These are phyloP conservation scores for Pleurotus citrinopileatus DNA, from an alignment of 768 basidiomycete species.

Conservation along the genomic window DNA sequence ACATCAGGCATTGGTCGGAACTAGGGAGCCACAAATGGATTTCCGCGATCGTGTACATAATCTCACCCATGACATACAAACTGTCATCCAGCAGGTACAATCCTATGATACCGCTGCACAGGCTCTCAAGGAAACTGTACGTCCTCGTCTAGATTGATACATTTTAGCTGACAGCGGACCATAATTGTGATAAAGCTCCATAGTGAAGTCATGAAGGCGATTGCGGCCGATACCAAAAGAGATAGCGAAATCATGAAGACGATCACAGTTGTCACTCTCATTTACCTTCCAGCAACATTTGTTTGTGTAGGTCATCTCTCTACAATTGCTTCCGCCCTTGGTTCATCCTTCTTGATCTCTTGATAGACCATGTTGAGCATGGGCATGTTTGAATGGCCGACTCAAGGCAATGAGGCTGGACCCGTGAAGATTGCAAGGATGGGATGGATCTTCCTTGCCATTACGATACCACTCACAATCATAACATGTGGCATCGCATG, in stretches of 20 bases:
- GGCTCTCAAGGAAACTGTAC: too few relatives aligned
- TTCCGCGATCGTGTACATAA: too few relatives aligned
- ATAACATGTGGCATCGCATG: not conserved
- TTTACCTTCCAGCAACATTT: not conserved
- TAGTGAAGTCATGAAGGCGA: not conserved
- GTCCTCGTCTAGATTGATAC: too few relatives aligned
- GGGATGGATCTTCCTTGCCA: not conserved
- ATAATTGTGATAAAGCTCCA: not conserved
- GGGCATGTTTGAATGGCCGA: not conserved
- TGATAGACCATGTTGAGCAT: not conserved
- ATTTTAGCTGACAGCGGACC: too few relatives aligned
- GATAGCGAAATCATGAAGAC: not conserved
- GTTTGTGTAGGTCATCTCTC: not conserved
- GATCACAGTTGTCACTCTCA: not conserved
- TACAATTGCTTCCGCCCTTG: too few relatives aligned
- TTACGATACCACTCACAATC: not conserved
- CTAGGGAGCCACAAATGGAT: too few relatives aligned
- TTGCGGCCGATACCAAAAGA: not conserved
- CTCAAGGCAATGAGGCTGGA: too few relatives aligned
- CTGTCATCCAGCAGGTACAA: too few relatives aligned
- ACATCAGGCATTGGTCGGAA: too few relatives aligned
- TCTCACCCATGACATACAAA: too few relatives aligned
- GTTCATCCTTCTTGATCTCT: too few relatives aligned
- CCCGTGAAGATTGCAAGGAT: not conserved
- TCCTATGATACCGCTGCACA: too few relatives aligned